Evolutionary conservation across 768 basidiomycete species (phyloP).

Genomic region (Xerocomellus chrysenteron): DNA sequence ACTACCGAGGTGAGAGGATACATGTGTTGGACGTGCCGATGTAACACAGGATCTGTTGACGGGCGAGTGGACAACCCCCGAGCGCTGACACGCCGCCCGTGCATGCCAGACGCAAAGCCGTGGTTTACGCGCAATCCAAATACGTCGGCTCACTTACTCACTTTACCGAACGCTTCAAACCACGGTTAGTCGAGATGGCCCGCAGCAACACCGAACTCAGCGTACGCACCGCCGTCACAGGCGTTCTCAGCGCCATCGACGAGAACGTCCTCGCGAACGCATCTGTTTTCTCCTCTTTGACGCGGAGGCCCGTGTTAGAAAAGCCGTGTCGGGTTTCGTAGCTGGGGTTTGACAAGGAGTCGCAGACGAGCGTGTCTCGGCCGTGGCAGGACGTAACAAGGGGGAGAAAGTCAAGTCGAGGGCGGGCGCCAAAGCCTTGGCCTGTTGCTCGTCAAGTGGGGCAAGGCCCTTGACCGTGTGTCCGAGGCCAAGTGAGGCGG

Average conservation of each 20-base stretch:
- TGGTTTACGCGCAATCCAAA: slow-evolving; percentile 77
- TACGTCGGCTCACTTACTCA: slow-evolving; percentile 76
- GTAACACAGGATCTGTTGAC: no score
- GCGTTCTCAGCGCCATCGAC: slow-evolving; percentile 80
- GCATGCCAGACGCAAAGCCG: slow-evolving; percentile 27
- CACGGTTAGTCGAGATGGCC: slow-evolving; percentile 91
- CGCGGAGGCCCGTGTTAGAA: slow-evolving; percentile 75
- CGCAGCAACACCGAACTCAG: slow-evolving; percentile 77
- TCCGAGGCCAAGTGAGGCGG: slow-evolving; percentile 44
- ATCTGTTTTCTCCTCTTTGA: slow-evolving; percentile 86
- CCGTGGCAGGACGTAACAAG: slow-evolving; percentile 39
- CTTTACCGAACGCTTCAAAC: slow-evolving; percentile 95
- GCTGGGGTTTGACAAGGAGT: slow-evolving; percentile 77
- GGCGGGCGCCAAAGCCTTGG: slow-evolving; percentile 70
- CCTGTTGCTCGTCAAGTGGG: slow-evolving; percentile 76
- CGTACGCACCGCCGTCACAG: slow-evolving; percentile 86
- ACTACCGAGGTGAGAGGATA: not conserved
- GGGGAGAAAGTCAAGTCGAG: slow-evolving; percentile 53
- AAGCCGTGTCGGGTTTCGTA: slow-evolving; percentile 80
- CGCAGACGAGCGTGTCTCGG: slow-evolving; percentile 63
- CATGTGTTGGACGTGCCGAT: not conserved
- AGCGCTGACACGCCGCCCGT: no score
- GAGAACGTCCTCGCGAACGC: slow-evolving; percentile 69
- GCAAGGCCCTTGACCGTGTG: slow-evolving; percentile 56
- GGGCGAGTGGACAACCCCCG: no score